phyloP scores from a whole-genome alignment of 345 rosid species.

The Camelina laxa region DNA sequence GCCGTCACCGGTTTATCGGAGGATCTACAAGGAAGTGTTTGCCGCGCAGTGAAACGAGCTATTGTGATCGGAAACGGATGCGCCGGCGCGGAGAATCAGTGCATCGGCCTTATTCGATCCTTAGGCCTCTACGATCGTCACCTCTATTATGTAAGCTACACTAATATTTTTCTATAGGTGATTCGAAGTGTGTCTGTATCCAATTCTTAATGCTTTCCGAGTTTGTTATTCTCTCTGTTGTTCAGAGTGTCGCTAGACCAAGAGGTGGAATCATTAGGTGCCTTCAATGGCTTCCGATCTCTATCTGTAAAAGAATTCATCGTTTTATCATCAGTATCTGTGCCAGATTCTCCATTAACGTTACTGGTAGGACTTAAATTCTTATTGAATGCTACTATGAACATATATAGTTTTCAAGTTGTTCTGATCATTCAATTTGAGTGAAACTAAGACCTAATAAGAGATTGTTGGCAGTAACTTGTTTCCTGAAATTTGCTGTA shows the following conservation, averaged over 20 bases:
- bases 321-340: conserved; percentile 47
- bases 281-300: conserved; percentile 85
- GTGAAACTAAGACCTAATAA: background rate
- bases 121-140: conserved; percentile 74
- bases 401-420: background rate
- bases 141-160: conserved; percentile 53
- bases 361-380: conserved; percentile 45
- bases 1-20: conserved; percentile 37
- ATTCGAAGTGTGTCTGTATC: conserved; percentile 23
- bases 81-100: conserved; percentile 94
- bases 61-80: conserved; percentile 82
- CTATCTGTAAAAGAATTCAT: conserved; percentile 57
- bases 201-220: conserved; percentile 7
- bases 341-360: conserved; percentile 34
- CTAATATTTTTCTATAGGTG: background rate
- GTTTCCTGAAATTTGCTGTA: conserved; percentile 32
- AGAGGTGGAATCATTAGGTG: conserved; percentile 75
- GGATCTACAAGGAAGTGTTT: conserved; percentile 21
- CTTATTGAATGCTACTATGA: background rate
- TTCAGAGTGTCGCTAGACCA: conserved; percentile 81
- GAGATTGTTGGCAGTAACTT: background rate
- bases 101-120: conserved; percentile 83
- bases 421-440: background rate
- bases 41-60: conserved; percentile 57
- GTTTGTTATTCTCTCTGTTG: conserved; percentile 2